Base-by-base conservation (phyloP, 176 grass and related monocot genomes). In the Tillandsia fasciculata region DNA sequence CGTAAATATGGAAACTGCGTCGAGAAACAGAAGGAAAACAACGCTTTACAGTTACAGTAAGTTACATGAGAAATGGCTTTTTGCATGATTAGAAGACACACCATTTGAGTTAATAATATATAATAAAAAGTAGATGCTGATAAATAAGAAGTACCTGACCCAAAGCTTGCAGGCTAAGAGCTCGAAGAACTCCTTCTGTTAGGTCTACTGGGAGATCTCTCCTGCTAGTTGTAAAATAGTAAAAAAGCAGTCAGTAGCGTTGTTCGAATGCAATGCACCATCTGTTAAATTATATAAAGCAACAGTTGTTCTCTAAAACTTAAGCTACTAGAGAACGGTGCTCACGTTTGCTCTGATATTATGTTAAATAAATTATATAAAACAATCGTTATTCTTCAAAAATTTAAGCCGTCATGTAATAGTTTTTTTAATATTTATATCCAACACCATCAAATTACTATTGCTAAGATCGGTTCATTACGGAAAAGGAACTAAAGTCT, bases 161-260 rank as follows among this genome's bases (percentile, higher is more conserved):
- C 42, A 96, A 70, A 20, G 92, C 88, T 74, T 96, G 88, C 83
- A 87, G 84, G 70, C 88, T 84, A 64, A 88, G 78, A 80, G 88
- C 86, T 82, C 71, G 85, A 78, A 96, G 76, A 65, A 87, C 78
- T 74, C 73, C 84, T 86, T 96, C 86, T 75, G 81, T 71, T 64
- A 96, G 81, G 79, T 96, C 92, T 65, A 91, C 66, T 23, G 86
- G 92, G 54, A 96, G 86, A 79, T 85, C 88, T 88, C 87, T 96
- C 83, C 83, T 91, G 82, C 78, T 88, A 72, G 64, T 74, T 83
- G 67, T 50, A 68, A 77, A 81, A 77, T 69, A 67, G 27, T 74
- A 53, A 15, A 68, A 71, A 27, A 76, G 23, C 7, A 63, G 9
- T 26, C 23, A 67, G 72, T 51, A 10, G 11, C 26, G 12, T 51